A percentile compares a stretch with the other conserved stretches of the same genome.
These are phyloP conservation scores for Verticillium isaacii DNA, from an alignment of 2,329 filamentous ascomycete genomes.

Conservation along the genomic window DNA sequence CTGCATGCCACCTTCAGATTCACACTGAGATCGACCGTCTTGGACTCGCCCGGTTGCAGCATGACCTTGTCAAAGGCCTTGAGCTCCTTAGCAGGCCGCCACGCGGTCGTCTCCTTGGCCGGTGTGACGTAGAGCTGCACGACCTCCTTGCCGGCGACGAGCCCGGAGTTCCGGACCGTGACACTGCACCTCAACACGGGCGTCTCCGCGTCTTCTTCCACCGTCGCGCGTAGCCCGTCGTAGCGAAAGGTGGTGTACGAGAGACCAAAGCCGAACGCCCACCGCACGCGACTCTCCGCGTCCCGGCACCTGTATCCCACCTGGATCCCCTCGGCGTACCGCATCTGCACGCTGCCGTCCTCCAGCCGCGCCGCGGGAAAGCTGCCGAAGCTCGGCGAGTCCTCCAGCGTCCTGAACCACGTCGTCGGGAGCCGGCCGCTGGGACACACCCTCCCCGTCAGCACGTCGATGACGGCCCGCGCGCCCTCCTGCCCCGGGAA, in stretches of 20 bases:
- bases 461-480: conserved; percentile 8
- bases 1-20: conserved; percentile 8
- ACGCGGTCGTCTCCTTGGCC: neutral
- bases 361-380: conserved; percentile 5
- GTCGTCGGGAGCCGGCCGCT: conserved; percentile 10
- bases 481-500: conserved; percentile 12
- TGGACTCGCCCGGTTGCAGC: neutral
- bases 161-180: conserved; percentile 32
- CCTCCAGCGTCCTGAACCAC: conserved; percentile 10
- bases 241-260: conserved; percentile 10
- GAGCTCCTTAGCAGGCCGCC: conserved; percentile 12
- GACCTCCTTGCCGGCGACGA: conserved; percentile 18
- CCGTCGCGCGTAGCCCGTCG: neutral
- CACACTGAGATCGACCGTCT: conserved; percentile 3
- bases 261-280: conserved; percentile 6
- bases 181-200: conserved; percentile 28
- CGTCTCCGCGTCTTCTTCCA: conserved; percentile 7
- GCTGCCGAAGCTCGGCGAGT: conserved; percentile 8
- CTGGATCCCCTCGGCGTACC: neutral
- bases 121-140: conserved; percentile 24
- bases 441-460: conserved; percentile 8
- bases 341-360: conserved; percentile 1
- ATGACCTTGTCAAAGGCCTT: conserved; percentile 12
- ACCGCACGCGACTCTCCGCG: neutral
- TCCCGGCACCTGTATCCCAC: conserved; percentile 3